Base-by-base conservation (phyloP, 169 alveolate genomes). In the Toxoplasma gondii region DNA sequence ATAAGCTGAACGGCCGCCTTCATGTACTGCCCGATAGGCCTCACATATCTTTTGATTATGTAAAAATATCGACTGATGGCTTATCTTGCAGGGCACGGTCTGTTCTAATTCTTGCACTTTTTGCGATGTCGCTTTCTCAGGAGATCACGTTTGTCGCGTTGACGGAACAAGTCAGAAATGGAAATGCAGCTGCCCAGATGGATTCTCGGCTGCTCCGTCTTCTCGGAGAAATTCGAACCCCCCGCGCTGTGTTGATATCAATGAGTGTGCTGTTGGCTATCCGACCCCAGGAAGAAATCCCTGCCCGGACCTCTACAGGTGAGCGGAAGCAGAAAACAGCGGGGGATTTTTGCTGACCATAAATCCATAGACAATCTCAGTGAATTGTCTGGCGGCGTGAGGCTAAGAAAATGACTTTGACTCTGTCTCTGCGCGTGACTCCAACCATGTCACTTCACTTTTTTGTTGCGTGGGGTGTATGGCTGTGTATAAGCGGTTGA, bases 181-280 rank as follows among this genome's bases (percentile, higher is more conserved):
- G 92, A 54, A 17, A 5, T 88, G 92, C 84, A 43, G 86, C 58
- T 88, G 92, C 54, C 92, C 92, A 17, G 92, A 88, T 24, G 92
- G 92, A 83, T 88, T 88, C 41, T 41, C 38, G 29, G 54, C 92
- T 29, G 43, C 84, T 17, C 44, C 16, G 84, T 16, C 53, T 34
- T 17, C 70, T 17, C 86, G 7, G 2, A n/a, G 58, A n/a, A 29
- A 34, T 80, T 7, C 29, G 43, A 34, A 44, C 41, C 70, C 83
- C 41, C 92, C 92, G 19, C 69, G 39, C 34, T 88, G 92, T 64
- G 92, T 29, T 4, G 92, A 88, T 34, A 41, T 88, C 19, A 69
- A 88, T 41, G 92, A 88, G 64, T 88, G 92, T 81, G n/a, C 53
- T 17, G n/a, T 49, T 0, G 92, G 92, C 92, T 88, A 58, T 41